These are phyloP conservation scores for Aechmea fasciata DNA, from an alignment of 176 grass and related monocot species.

Conservation along the genomic window DNA sequence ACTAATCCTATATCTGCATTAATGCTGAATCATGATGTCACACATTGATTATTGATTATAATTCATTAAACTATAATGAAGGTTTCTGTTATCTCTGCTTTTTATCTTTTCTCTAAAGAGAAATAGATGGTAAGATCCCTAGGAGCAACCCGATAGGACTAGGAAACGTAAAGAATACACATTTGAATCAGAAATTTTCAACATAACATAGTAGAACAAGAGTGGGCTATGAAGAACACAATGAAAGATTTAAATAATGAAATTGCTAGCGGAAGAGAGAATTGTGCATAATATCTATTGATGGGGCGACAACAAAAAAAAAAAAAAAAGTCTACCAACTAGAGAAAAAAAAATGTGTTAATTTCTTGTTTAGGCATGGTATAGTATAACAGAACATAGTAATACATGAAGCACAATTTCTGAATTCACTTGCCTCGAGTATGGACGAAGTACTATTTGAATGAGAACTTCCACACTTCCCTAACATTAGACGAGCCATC, in stretches of 20 bases:
- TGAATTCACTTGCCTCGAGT: neutral
- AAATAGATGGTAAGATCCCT: neutral
- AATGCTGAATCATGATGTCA: neutral
- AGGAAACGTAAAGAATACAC: neutral
- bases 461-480: conserved; percentile 82
- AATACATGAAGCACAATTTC: neutral
- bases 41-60: neutral
- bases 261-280: neutral
- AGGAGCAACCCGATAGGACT: neutral
- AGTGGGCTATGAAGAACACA: neutral
- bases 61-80: neutral
- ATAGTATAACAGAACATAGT: neutral
- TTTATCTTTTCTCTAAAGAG: neutral
- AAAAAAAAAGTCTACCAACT: neutral
- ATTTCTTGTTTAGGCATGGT: neutral
- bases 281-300: neutral
- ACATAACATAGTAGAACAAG: neutral
- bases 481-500: conserved; percentile 93
- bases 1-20: no score
- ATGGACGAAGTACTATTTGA: conserved; percentile 34
- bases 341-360: neutral
- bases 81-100: neutral
- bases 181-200: neutral
- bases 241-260: neutral
- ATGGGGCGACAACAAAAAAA: neutral